phyloP scores from a whole-genome alignment of 768 basidiomycete genomes.

The Lactifluus volemus region DNA sequence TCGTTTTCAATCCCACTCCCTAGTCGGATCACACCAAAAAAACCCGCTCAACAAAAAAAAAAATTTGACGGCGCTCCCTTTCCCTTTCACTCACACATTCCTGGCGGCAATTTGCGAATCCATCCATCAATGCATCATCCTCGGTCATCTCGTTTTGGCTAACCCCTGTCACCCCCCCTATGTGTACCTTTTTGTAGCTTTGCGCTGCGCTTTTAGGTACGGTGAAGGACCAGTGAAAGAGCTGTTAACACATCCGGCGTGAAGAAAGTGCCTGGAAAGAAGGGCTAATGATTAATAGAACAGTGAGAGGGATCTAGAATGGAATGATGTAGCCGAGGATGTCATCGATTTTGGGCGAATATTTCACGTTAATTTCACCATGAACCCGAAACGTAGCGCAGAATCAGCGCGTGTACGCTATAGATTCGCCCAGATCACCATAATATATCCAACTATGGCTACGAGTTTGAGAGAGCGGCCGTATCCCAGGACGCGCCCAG shows the following conservation, averaged over 20 bases:
- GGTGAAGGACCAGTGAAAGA: too few species aligned
- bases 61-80: not conserved
- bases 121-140: not conserved
- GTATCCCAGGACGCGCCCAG: not conserved
- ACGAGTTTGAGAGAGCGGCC: not conserved
- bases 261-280: too few species aligned
- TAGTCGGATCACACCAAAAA: not conserved
- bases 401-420: not conserved
- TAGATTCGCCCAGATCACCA: constrained; percentile 2
- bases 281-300: too few species aligned
- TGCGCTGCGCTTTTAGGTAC: too few species aligned
- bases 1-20: not conserved
- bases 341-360: not conserved
- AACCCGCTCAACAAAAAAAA: not conserved
- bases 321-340: too few species aligned
- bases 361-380: not conserved
- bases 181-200: too few species aligned
- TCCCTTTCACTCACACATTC: not conserved
- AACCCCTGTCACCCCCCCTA: not conserved
- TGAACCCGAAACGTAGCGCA: constrained; percentile 1
- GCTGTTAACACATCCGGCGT: too few species aligned
- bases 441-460: constrained; percentile 6
- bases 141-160: not conserved
- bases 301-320: too few species aligned
- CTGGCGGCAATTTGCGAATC: constrained; percentile 1